A percentile compares a stretch with the other conserved stretches of the same genome.
Evolutionary conservation across 352 stramenopile species (phyloP).

Genomic region (Phytophthora pisi): DNA sequence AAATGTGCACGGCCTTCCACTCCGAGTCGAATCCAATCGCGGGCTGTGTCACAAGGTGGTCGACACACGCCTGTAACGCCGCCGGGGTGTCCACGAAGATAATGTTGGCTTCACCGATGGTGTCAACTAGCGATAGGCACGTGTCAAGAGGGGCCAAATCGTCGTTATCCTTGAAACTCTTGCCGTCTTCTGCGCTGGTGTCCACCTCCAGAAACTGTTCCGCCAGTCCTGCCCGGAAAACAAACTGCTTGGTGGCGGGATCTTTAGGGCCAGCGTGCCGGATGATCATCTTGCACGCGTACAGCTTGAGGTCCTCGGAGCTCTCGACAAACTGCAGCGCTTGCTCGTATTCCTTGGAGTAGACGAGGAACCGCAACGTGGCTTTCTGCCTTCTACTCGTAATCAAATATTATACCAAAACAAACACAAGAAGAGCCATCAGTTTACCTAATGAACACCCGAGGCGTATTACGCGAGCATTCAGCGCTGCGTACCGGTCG

Average conservation of each 20-base stretch:
- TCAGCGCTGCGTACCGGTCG: conserved; percentile 36
- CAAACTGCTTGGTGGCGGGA: conserved; percentile 56
- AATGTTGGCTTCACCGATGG: conserved; percentile 50
- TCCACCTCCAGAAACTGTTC: conserved; percentile 58
- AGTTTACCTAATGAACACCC: not conserved
- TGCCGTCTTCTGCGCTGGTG: conserved; percentile 29
- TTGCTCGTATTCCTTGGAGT: conserved; percentile 69
- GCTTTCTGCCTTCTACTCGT: conserved; percentile 43
- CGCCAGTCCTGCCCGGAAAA: conserved; percentile 47
- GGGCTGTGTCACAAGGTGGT: conserved; percentile 45
- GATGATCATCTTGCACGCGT: conserved; percentile 67
- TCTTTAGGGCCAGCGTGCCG: conserved; percentile 46
- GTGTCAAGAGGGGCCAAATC: conserved; percentile 41
- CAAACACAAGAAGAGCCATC: not conserved
- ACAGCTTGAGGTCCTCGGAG: conserved; percentile 38
- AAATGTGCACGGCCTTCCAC: conserved; percentile 65
- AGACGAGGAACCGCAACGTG: conserved; percentile 64
- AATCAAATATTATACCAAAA: not conserved
- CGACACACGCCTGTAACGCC: conserved; percentile 40
- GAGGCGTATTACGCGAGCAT: not conserved
- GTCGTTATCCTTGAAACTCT: conserved; percentile 45
- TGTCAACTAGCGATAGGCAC: conserved; percentile 56
- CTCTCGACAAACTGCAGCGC: conserved; percentile 45
- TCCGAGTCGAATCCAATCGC: conserved; percentile 82
- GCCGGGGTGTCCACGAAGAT: conserved; percentile 64